phyloP scores from a whole-genome alignment of 2,329 filamentous ascomycete species.

The Cryphonectria radicalis region DNA sequence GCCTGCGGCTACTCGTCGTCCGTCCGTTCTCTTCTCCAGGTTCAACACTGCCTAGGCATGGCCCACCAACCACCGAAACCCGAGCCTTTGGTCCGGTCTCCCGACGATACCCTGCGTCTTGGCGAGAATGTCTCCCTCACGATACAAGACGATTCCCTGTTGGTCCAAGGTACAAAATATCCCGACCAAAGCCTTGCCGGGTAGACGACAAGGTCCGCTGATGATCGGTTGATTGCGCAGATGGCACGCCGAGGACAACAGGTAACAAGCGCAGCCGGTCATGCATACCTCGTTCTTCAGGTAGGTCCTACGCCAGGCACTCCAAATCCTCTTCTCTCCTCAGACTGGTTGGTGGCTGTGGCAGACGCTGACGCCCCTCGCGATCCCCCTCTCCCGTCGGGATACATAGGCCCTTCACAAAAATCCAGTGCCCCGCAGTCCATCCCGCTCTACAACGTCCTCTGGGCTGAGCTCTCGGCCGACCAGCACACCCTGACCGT shows the following conservation, averaged over 20 bases:
- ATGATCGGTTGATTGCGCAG: slow-evolving; percentile 25
- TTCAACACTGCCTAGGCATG: neutral
- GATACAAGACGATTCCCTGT: slow-evolving; percentile 38
- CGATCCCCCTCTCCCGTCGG: neutral
- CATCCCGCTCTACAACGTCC: slow-evolving; percentile 81
- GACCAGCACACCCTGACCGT: slow-evolving; percentile 66
- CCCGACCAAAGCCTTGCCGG: neutral
- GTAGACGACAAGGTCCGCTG: neutral
- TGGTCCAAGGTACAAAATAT: slow-evolving; percentile 39
- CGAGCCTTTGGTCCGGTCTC: neutral
- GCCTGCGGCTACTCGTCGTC: neutral
- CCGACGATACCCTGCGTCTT: neutral
- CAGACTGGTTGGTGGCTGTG: neutral
- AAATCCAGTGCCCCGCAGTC: slow-evolving; percentile 32
- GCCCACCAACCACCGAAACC: neutral
- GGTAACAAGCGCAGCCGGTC: slow-evolving; percentile 28
- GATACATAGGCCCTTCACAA: slow-evolving; percentile 2
- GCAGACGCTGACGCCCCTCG: neutral
- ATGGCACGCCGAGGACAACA: slow-evolving; percentile 5
- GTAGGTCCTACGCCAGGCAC: neutral
- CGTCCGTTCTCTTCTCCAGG: neutral
- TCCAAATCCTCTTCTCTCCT: neutral
- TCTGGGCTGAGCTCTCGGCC: slow-evolving; percentile 70
- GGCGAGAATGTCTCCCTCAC: slow-evolving; percentile 37
- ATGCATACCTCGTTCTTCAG: slow-evolving; percentile 31